Base-by-base conservation (phyloP, 2,329 filamentous ascomycete genomes). In the Claviceps digitariae region DNA sequence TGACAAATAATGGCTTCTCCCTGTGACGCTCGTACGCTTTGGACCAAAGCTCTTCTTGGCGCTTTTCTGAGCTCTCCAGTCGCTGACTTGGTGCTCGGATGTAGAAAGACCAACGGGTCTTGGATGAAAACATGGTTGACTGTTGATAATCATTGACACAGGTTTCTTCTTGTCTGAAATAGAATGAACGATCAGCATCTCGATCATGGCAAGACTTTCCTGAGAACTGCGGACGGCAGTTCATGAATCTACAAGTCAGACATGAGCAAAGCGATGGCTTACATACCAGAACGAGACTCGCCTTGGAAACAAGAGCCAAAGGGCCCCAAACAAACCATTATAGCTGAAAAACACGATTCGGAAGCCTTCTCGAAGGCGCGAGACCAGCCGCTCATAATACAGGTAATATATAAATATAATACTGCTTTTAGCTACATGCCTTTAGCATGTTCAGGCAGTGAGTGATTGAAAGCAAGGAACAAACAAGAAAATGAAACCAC, bases 301-400 rank as follows among this genome's bases (percentile, higher is more conserved):
- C 72, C 67, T 56, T 70, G 66, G 50, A 66, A 57, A 54, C 66
- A 66, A 60, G 67, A 67, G 54, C 65, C 61, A 56, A 69, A 61
- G 57, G 71, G 68, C 57, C 63, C 62, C 61, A 74, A 77, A 61
- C 75, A 77, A 54, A 68, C 66, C 54, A 68, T 66, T 57, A 77
- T 57, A 54, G 69, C 71, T 57, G 69, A 67, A 55, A 77, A 67
- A 72, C 74, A 78, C 56, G 73, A 73, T 55, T 68, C 61, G 62
- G 69, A 70, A 47, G 67, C 64, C 61, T 69, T 68, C 63, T 64
- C 62, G 57, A 73, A 63, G 61, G 72, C 69, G 62, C 66, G 67
- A 65, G 65, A 68, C 62, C 70, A 63, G 59, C 62, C 58, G 63
- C 67, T 72, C 71, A 74, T 74, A 57, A 62, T 67, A 64, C 54